Evolutionary conservation across 2,329 filamentous ascomycete species (phyloP).

Genomic region (Botrytis galanthina): DNA sequence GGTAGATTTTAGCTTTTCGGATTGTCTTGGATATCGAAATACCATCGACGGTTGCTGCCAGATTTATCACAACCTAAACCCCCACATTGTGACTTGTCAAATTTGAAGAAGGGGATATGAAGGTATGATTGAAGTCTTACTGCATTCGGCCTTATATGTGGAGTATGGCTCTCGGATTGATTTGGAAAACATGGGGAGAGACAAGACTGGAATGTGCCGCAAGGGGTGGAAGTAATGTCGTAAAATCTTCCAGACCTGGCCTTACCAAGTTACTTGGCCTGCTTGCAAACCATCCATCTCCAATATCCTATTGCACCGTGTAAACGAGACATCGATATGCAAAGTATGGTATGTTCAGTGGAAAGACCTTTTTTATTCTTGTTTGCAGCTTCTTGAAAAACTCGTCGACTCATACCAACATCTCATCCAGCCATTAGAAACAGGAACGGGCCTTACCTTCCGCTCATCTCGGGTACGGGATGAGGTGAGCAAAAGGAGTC

Average conservation of each 20-base stretch:
- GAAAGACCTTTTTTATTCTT: background rate
- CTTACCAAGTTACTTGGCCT: slow-evolving; percentile 11
- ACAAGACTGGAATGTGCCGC: slow-evolving; percentile 15
- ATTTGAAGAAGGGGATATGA: background rate
- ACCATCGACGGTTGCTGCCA: slow-evolving; percentile 2
- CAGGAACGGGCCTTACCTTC: slow-evolving; percentile 24
- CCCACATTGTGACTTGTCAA: slow-evolving; percentile 19
- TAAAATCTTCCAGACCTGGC: slow-evolving; percentile 2
- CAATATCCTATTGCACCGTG: background rate
- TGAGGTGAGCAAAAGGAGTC: slow-evolving; percentile 20
- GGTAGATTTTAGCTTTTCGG: background rate
- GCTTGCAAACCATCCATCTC: background rate
- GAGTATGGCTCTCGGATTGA: background rate
- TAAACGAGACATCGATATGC: background rate
- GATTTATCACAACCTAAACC: slow-evolving; percentile 8
- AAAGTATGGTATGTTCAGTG: background rate
- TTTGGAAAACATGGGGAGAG: slow-evolving; percentile 8
- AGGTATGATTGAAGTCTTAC: slow-evolving; percentile 16
- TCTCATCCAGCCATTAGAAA: slow-evolving; percentile 21
- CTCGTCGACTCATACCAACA: background rate
- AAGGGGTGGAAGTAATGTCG: background rate
- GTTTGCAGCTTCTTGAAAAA: slow-evolving; percentile 12
- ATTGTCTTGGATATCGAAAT: background rate
- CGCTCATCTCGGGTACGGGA: slow-evolving; percentile 19
- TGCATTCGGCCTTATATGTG: slow-evolving; percentile 1